A percentile compares a stretch with the other conserved stretches of the same genome.
These are phyloP conservation scores for Davidsoniella australis DNA, from an alignment of 2,329 filamentous ascomycete genomes.

Conservation along the genomic window DNA sequence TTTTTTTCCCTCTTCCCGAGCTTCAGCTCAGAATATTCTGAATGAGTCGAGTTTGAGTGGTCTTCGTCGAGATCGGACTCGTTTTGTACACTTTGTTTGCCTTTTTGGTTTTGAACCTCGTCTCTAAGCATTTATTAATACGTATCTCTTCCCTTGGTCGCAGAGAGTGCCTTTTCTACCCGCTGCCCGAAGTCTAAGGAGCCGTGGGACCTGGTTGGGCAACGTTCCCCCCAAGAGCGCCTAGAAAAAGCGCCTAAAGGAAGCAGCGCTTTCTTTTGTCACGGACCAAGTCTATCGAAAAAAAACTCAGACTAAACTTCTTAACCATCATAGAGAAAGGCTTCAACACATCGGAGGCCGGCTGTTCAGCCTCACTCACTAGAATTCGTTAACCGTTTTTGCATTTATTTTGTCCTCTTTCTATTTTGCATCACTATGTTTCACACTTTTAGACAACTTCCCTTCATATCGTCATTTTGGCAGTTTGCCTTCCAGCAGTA, in stretches of 20 bases:
- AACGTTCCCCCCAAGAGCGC: neutral
- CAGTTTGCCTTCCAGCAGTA: conserved; percentile 13
- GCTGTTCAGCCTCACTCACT: neutral
- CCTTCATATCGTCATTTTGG: conserved; percentile 12
- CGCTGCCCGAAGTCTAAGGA: neutral
- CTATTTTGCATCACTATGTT: conserved; percentile 6
- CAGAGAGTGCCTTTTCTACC: too few relatives aligned
- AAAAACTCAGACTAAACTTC: neutral
- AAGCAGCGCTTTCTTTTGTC: neutral
- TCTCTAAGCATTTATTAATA: neutral
- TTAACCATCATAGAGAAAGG: neutral
- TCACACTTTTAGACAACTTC: conserved; percentile 10
- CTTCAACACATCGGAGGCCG: neutral
- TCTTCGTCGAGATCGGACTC: too few relatives aligned
- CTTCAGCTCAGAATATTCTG: neutral
- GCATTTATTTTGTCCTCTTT: neutral
- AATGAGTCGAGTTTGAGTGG: too few relatives aligned
- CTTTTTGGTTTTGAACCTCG: neutral
- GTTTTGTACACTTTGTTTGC: neutral
- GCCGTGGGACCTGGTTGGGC: neutral
- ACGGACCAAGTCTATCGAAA: conserved; percentile 1
- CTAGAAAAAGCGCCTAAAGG: conserved; percentile 1
- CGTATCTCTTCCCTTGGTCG: too few relatives aligned
- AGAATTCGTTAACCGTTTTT: too few relatives aligned
- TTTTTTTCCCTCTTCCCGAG: neutral